A percentile compares a stretch with the other conserved stretches of the same genome.
phyloP scores from a whole-genome alignment of 768 basidiomycete species.

The Pilatotrama ljubarskyi region DNA sequence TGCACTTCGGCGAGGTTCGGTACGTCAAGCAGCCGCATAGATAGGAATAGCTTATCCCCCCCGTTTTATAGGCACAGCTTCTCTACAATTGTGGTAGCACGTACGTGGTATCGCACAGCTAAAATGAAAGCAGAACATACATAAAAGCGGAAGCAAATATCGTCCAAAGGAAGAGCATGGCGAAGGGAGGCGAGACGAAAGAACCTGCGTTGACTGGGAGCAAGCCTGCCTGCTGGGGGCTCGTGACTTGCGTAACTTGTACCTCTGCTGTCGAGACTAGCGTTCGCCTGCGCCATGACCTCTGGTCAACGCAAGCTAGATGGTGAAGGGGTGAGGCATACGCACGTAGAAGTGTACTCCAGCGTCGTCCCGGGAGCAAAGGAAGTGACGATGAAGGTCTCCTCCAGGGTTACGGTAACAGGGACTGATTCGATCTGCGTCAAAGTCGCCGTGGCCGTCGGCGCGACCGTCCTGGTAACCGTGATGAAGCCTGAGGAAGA shows the following conservation, averaged over 20 bases:
- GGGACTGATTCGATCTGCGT: slow-evolving; percentile 23
- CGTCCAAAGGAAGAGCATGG: background rate
- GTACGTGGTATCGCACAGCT: background rate
- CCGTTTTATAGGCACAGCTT: background rate
- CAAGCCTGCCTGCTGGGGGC: slow-evolving; percentile 22
- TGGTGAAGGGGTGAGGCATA: background rate
- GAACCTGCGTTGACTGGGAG: slow-evolving; percentile 27
- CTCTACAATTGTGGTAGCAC: background rate
- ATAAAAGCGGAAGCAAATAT: background rate
- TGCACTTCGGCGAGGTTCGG: no score
- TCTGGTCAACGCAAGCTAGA: background rate
- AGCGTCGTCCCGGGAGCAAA: slow-evolving; percentile 19
- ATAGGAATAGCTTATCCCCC: slow-evolving; percentile 13
- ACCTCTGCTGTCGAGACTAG: slow-evolving; percentile 23
- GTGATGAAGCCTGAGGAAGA: slow-evolving; percentile 23
- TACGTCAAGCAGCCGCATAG: background rate
- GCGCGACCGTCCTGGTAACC: slow-evolving; percentile 28
- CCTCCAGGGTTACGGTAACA: slow-evolving; percentile 22
- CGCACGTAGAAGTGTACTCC: slow-evolving; percentile 22
- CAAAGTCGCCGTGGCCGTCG: slow-evolving; percentile 24
- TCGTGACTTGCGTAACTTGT: slow-evolving; percentile 16
- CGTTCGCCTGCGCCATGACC: slow-evolving; percentile 10
- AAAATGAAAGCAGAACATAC: slow-evolving; percentile 2
- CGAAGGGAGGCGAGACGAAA: background rate
- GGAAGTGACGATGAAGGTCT: slow-evolving; percentile 22